Conservation (phyloP, 2,329 filamentous ascomycete genomes). For the Venturia carpophila region DNA sequence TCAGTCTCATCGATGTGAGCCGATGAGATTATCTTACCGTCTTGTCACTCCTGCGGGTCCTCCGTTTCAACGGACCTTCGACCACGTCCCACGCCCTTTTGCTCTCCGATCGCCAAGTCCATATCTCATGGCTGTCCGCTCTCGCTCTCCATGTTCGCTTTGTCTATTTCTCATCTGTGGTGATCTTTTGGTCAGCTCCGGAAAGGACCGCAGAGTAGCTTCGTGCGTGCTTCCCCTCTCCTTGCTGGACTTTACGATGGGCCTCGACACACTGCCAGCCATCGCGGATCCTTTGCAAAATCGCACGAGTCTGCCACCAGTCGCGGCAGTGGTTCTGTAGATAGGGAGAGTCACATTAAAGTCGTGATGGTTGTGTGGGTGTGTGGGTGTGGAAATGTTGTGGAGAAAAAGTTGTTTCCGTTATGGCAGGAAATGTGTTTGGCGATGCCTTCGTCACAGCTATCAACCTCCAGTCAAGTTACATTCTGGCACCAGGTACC, state of each 20-base stretch:
- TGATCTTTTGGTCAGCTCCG: not conserved
- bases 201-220: not conserved
- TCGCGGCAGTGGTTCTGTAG: not conserved
- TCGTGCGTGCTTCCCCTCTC: not conserved
- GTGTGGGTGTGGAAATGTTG: not conserved
- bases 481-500: not conserved
- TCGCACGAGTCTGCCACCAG: not conserved
- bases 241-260: not conserved
- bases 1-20: not conserved
- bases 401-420: not conserved
- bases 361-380: not conserved
- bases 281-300: not conserved
- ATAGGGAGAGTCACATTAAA: not conserved
- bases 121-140: not conserved
- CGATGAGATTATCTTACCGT: not conserved
- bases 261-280: not conserved
- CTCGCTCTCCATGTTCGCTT: not conserved
- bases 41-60: not conserved
- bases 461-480: not conserved
- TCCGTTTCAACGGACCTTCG: not conserved
- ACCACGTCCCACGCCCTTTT: not conserved
- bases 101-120: too few relatives aligned
- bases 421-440: not conserved
- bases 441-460: not conserved
- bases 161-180: not conserved